phyloP scores from a whole-genome alignment of 2,329 filamentous ascomycete genomes.

The Alternaria panax region DNA sequence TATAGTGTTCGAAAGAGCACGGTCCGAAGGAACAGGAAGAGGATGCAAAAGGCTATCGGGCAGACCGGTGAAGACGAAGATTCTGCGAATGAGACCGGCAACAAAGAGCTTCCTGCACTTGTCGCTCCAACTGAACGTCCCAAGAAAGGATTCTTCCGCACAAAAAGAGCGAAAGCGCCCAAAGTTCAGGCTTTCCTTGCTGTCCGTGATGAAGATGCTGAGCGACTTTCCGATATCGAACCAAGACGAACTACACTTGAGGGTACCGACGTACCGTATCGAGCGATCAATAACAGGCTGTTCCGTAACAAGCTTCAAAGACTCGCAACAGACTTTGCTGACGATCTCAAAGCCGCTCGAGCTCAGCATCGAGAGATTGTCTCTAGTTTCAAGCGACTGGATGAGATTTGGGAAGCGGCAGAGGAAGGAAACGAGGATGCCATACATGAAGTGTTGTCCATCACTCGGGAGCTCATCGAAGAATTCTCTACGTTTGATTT shows the following conservation, averaged over 20 bases:
- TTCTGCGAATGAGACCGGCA: slow-evolving; percentile 17
- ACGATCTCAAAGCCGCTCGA: slow-evolving; percentile 54
- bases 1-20: slow-evolving; percentile 38
- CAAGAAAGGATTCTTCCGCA: slow-evolving; percentile 40
- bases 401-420: slow-evolving; percentile 51
- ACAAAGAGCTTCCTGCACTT: slow-evolving; percentile 28
- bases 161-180: slow-evolving; percentile 28
- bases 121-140: slow-evolving; percentile 33
- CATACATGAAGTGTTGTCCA: slow-evolving; percentile 65
- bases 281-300: slow-evolving; percentile 37
- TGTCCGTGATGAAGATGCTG: slow-evolving; percentile 22
- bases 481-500: slow-evolving; percentile 67
- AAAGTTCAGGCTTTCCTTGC: slow-evolving; percentile 41
- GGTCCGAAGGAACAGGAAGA: slow-evolving; percentile 34
- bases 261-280: slow-evolving; percentile 39
- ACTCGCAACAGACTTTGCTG: slow-evolving; percentile 33
- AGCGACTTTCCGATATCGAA: slow-evolving; percentile 9
- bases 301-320: slow-evolving; percentile 41
- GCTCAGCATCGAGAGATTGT: slow-evolving; percentile 49
- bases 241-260: slow-evolving; percentile 29
- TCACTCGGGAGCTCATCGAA: slow-evolving; percentile 64
- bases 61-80: slow-evolving; percentile 29
- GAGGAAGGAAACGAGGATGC: slow-evolving; percentile 59
- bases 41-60: slow-evolving; percentile 35
- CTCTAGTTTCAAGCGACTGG: slow-evolving; percentile 55